Conservation (phyloP, 306 rosid species). For the Medicago truncatula region MtrunA17r5.0-ANR NC_053049.1:36357001-36357500, state of each 20-base stretch:
- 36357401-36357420: slow-evolving; percentile 52
- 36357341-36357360: too few species aligned
- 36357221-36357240: slow-evolving; percentile 41
- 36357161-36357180: slow-evolving; percentile 94
- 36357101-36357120: slow-evolving; percentile 85
- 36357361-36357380: too few species aligned
- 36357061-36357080: slow-evolving; percentile 84
- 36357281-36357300: too few species aligned
- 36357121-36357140: slow-evolving; percentile 83
- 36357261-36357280: too few species aligned
- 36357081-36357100: slow-evolving; percentile 81
- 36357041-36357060: slow-evolving; percentile 72
- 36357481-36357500: slow-evolving; percentile 80
- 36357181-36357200: slow-evolving; percentile 78
- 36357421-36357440: slow-evolving; percentile 63
- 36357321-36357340: too few species aligned
- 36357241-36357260: not conserved
- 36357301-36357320: too few species aligned
- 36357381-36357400: not conserved
- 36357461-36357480: slow-evolving; percentile 69
- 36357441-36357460: slow-evolving; percentile 80
- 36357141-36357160: slow-evolving; percentile 90
- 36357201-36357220: slow-evolving; percentile 85
- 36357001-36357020: slow-evolving; percentile 95
- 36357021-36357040: slow-evolving; percentile 63